phyloP scores from a whole-genome alignment of 164 flowering plant species.

The Paratinospora sagittata region DNA sequence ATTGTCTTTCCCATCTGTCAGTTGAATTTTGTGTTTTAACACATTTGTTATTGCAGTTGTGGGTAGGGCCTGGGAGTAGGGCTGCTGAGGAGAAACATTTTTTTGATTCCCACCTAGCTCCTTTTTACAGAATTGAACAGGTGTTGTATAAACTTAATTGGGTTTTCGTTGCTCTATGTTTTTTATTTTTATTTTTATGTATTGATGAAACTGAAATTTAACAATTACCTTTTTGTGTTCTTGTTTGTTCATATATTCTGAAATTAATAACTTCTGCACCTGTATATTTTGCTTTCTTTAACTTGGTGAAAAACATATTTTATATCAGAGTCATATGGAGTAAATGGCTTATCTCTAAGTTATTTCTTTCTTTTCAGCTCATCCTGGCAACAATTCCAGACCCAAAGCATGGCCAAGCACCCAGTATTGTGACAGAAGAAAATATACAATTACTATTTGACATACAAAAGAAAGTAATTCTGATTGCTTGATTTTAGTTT shows the following conservation, averaged over 20 bases:
- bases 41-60: slow-evolving; percentile 56
- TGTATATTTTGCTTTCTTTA: not conserved
- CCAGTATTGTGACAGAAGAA: slow-evolving; percentile 69
- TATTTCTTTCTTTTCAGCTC: slow-evolving; percentile 43
- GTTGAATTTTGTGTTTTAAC: not conserved
- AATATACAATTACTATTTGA: slow-evolving; percentile 83
- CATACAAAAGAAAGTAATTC: slow-evolving; percentile 71
- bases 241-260: not conserved
- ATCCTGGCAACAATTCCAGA: slow-evolving; percentile 68
- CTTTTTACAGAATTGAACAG: slow-evolving; percentile 98
- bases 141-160: slow-evolving; percentile 25
- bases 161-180: not conserved
- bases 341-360: not conserved
- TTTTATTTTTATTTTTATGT: not conserved
- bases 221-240: not conserved
- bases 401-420: slow-evolving; percentile 38
- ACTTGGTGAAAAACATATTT: not conserved
- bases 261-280: not conserved
- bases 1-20: not conserved
- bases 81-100: slow-evolving; percentile 86
- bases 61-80: slow-evolving; percentile 97
- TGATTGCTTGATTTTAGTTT: slow-evolving; percentile 8
- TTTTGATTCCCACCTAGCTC: slow-evolving; percentile 92
- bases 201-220: too few species aligned
- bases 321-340: not conserved